Evolutionary conservation across 2,329 filamentous ascomycete species (phyloP).

Genomic region (Beauveria sp.): DNA sequence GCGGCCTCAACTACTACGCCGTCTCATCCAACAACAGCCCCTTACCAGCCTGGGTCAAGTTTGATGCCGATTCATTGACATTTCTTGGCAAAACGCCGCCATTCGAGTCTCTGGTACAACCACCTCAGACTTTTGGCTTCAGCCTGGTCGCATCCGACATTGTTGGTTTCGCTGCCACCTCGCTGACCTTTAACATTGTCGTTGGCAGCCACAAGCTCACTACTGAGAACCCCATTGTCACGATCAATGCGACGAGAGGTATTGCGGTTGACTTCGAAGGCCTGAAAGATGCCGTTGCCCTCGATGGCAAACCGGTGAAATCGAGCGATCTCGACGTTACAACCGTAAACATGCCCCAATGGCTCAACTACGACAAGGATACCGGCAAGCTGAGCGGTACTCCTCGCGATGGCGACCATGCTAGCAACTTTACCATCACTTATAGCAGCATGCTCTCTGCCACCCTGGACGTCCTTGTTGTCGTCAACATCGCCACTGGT

Average conservation of each 20-base stretch:
- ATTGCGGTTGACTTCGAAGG: conserved; percentile 43
- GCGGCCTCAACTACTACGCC: conserved; percentile 64
- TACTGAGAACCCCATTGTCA: conserved; percentile 49
- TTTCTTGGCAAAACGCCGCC: conserved; percentile 68
- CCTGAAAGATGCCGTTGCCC: conserved; percentile 41
- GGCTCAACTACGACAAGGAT: conserved; percentile 58
- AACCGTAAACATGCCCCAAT: conserved; percentile 49
- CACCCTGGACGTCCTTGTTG: conserved; percentile 46
- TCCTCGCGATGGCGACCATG: conserved; percentile 49
- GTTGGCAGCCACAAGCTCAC: conserved; percentile 64
- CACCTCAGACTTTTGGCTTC: conserved; percentile 65
- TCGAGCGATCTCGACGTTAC: conserved; percentile 45
- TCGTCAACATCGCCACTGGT: conserved; percentile 27
- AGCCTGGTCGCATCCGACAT: conserved; percentile 72
- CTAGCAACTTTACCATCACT: conserved; percentile 55
- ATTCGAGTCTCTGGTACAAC: conserved; percentile 52
- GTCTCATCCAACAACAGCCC: conserved; percentile 71
- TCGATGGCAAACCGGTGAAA: conserved; percentile 48
- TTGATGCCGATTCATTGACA: conserved; percentile 53
- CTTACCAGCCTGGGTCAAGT: conserved; percentile 76
- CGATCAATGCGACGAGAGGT: conserved; percentile 49
- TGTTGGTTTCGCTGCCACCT: conserved; percentile 63
- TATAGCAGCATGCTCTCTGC: conserved; percentile 54
- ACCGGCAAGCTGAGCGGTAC: conserved; percentile 59
- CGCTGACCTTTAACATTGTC: conserved; percentile 60